Conservation (phyloP, 208 protist species). For the Leishmania major region DNA sequence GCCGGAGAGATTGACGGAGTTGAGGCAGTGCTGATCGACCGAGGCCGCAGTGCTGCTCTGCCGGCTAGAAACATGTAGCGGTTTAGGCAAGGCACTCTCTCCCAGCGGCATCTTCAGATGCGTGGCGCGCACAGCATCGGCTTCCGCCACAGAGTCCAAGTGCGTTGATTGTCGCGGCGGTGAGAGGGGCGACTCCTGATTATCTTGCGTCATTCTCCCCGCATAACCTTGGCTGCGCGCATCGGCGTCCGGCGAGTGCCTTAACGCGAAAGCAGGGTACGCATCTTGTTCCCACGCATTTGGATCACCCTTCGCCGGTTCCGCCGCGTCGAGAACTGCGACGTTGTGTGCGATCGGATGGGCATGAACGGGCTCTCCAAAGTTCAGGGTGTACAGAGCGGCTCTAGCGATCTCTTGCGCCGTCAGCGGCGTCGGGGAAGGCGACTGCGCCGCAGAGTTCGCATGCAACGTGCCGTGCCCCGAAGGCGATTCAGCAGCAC, state of each 20-base stretch:
- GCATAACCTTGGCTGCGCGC: too few relatives aligned
- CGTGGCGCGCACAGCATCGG: background rate
- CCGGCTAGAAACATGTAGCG: background rate
- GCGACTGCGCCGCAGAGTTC: background rate
- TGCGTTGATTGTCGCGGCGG: background rate
- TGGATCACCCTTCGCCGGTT: too few relatives aligned
- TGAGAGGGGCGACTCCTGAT: background rate
- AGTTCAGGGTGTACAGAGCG: constrained; percentile 45
- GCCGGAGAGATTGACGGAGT: constrained; percentile 20
- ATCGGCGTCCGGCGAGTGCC: background rate
- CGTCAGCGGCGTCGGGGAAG: background rate
- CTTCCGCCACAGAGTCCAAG: background rate
- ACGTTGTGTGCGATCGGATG: background rate
- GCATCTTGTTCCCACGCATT: background rate
- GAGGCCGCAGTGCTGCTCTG: constrained; percentile 19
- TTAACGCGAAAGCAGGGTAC: background rate
- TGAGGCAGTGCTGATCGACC: constrained; percentile 3
- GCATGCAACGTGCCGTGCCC: background rate
- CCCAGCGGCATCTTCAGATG: background rate
- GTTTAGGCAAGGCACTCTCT: too few relatives aligned
- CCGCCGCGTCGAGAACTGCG: background rate
- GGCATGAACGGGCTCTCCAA: constrained; percentile 17
- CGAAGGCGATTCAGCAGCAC: background rate
- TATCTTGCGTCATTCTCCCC: background rate
- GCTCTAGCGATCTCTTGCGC: constrained; percentile 31